phyloP scores from a whole-genome alignment of 257 asterid genomes.

The Cynanchum wilfordii region DNA sequence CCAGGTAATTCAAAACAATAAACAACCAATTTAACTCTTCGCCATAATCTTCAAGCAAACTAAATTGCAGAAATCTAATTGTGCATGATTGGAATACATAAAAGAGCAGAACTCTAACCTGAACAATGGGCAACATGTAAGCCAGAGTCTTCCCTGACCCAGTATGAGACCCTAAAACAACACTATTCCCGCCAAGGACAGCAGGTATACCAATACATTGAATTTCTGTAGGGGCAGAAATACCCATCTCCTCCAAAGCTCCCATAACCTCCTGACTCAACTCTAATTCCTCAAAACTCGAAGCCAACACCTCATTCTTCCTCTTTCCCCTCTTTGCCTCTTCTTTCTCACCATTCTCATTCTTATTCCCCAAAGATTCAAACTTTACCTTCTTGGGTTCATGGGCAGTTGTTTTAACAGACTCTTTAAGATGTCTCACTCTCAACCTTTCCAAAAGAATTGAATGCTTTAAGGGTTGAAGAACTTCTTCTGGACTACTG shows the following conservation, averaged over 20 bases:
- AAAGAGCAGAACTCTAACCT: slow-evolving; percentile 34
- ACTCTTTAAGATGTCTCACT: slow-evolving; percentile 75
- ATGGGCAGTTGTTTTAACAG: slow-evolving; percentile 29
- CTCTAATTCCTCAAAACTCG: slow-evolving; percentile 79
- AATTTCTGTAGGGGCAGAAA: slow-evolving; percentile 83
- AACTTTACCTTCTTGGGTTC: slow-evolving; percentile 3
- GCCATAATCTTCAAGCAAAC: not conserved
- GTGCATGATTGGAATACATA: not conserved
- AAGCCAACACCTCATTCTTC: slow-evolving; percentile 41
- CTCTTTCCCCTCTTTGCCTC: slow-evolving; percentile 38
- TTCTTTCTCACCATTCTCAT: slow-evolving; percentile 30
- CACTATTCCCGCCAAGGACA: slow-evolving; percentile 63
- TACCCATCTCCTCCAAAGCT: slow-evolving; percentile 77
- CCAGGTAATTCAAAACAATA: not conserved
- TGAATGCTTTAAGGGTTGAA: slow-evolving; percentile 67
- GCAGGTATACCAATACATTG: slow-evolving; percentile 89
- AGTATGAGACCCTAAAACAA: slow-evolving; percentile 93
- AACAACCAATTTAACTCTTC: not conserved
- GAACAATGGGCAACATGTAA: slow-evolving; percentile 89
- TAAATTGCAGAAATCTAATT: not conserved
- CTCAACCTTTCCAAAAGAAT: slow-evolving; percentile 74
- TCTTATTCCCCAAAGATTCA: slow-evolving; percentile 17
- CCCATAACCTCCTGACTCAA: slow-evolving; percentile 71
- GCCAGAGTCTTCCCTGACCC: slow-evolving; percentile 99
- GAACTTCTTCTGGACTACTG: slow-evolving; percentile 30